These are phyloP conservation scores for Botrytis pseudocinerea DNA, from an alignment of 2,329 filamentous ascomycete species.

Conservation along the genomic window DNA sequence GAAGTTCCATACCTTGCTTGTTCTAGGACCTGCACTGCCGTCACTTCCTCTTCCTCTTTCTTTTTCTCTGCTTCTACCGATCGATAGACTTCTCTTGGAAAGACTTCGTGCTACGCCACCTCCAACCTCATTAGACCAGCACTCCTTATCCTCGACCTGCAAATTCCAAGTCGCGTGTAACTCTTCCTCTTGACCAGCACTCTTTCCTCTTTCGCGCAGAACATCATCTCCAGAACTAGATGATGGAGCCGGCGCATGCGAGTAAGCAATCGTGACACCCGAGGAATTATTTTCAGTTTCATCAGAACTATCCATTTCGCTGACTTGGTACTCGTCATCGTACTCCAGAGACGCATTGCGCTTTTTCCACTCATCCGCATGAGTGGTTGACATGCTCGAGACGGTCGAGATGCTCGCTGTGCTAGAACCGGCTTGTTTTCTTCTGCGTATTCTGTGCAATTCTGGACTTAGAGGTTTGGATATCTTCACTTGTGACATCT, in stretches of 20 bases:
- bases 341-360: background rate
- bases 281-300: background rate
- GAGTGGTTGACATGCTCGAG: background rate
- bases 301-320: background rate
- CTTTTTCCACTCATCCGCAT: background rate
- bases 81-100: background rate
- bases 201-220: background rate
- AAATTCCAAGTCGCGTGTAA: background rate
- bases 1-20: background rate
- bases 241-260: background rate
- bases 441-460: background rate
- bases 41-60: background rate
- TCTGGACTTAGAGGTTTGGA: background rate
- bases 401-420: background rate
- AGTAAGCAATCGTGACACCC: background rate
- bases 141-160: background rate
- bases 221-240: background rate
- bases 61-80: background rate
- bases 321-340: background rate
- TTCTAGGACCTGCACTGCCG: too few relatives aligned
- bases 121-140: background rate
- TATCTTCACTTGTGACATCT: background rate
- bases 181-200: background rate
- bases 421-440: background rate
- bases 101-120: background rate